phyloP scores from a whole-genome alignment of 1,284 basidiomycete species.

The Coniferiporia weirii region DNA sequence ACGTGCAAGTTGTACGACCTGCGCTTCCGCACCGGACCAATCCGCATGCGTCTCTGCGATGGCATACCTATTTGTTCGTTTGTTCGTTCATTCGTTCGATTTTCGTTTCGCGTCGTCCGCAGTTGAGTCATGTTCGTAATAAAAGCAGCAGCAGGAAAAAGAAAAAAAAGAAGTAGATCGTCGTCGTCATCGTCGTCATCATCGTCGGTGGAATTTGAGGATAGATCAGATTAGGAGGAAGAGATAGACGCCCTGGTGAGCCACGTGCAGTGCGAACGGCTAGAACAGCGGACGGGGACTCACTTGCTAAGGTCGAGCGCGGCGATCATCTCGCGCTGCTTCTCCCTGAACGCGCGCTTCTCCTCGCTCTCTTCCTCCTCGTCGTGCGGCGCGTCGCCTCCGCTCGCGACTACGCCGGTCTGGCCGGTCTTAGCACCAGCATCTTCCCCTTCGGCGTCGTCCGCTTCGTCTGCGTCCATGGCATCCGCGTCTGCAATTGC shows the following conservation, averaged over 20 bases:
- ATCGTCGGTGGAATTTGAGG: not conserved
- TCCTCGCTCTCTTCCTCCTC: conserved; percentile 37
- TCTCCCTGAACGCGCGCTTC: conserved; percentile 47
- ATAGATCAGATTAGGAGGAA: conserved; percentile 4
- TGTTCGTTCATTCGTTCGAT: no score
- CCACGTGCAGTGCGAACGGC: conserved; percentile 6
- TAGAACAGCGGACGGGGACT: conserved; percentile 32
- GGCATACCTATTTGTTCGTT: conserved; percentile 53
- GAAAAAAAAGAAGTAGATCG: no score
- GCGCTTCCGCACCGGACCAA: conserved; percentile 70
- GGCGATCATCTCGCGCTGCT: conserved; percentile 81
- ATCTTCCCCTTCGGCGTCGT: conserved; percentile 54
- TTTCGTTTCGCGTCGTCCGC: no score
- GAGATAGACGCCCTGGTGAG: conserved; percentile 24
- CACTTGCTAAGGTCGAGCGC: conserved; percentile 82
- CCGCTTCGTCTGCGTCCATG: conserved; percentile 16
- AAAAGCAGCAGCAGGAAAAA: not conserved
- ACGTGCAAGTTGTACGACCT: conserved; percentile 49
- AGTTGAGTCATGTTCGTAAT: no score
- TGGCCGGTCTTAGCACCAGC: conserved; percentile 30
- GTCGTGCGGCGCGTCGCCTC: no score
- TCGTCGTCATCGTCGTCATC: no score
- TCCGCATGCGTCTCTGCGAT: conserved; percentile 68
- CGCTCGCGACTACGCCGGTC: conserved; percentile 55
- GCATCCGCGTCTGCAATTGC: conserved; percentile 20